phyloP scores from a whole-genome alignment of 108 stramenopile genomes.

The Fragilaria radians region DNA sequence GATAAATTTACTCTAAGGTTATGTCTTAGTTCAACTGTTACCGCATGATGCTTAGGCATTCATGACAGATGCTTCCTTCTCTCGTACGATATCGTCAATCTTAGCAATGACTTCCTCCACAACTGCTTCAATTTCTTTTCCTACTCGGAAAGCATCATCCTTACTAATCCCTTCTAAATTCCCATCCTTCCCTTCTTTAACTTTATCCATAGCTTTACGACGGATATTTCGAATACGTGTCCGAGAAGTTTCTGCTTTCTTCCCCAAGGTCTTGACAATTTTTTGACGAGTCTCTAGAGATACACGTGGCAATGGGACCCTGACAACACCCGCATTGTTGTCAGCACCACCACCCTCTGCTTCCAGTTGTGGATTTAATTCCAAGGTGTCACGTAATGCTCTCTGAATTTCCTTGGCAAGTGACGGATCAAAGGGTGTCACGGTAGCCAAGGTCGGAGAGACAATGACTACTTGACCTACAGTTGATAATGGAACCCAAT shows the following conservation, averaged over 20 bases:
- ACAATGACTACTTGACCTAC: slow-evolving; percentile 85
- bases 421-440: slow-evolving; percentile 78
- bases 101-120: slow-evolving; percentile 57
- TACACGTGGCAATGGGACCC: slow-evolving; percentile 71
- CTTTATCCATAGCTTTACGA: slow-evolving; percentile 62
- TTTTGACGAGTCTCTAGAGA: slow-evolving; percentile 65
- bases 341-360: too few relatives aligned
- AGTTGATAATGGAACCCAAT: slow-evolving; percentile 48
- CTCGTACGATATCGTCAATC: slow-evolving; percentile 55
- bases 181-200: slow-evolving; percentile 77
- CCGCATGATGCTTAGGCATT: slow-evolving; percentile 18
- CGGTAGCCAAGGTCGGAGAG: slow-evolving; percentile 63
- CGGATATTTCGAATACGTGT: slow-evolving; percentile 66
- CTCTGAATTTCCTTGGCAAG: slow-evolving; percentile 62
- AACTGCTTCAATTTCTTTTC: slow-evolving; percentile 66
- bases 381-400: slow-evolving; percentile 67
- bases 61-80: slow-evolving; percentile 78
- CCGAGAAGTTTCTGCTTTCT: slow-evolving; percentile 57
- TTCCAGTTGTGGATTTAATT: slow-evolving; percentile 74
- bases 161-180: slow-evolving; percentile 75
- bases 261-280: slow-evolving; percentile 58
- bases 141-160: slow-evolving; percentile 81
- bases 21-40: too few relatives aligned
- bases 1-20: too few relatives aligned
- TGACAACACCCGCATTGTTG: slow-evolving; percentile 60